Conservation (phyloP, 345 rosid species). For the Boechera divaricarpa region DNA sequence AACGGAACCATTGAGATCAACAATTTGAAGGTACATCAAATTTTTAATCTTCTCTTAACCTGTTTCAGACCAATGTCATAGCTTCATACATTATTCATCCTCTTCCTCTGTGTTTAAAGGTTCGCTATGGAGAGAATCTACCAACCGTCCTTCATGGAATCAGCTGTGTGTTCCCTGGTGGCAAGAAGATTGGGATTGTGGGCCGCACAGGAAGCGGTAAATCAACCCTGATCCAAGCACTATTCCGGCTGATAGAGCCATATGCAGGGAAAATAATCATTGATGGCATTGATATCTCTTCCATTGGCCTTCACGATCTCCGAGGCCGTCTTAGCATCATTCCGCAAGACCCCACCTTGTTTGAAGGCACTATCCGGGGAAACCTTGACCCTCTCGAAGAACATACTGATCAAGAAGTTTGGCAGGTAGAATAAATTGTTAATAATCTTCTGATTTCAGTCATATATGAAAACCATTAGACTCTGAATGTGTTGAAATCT, state of each 20-base stretch:
- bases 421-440: background rate
- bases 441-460: too few relatives aligned
- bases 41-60: background rate
- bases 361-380: constrained; percentile 1
- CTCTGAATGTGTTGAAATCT: too few relatives aligned
- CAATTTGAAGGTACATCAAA: background rate
- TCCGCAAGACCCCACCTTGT: constrained; percentile 4
- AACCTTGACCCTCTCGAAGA: background rate
- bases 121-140: background rate
- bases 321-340: background rate
- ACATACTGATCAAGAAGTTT: background rate
- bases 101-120: background rate
- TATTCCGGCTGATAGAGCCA: background rate
- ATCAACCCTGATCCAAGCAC: background rate
- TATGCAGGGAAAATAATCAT: background rate
- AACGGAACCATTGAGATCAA: background rate
- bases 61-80: background rate
- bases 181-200: background rate
- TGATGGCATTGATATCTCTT: background rate
- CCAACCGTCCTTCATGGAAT: background rate
- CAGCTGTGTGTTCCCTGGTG: constrained; percentile 4
- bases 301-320: background rate
- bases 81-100: background rate
- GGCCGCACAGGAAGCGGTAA: background rate
- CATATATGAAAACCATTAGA: too few relatives aligned